These are phyloP conservation scores for Claviceps humidiphila DNA, from an alignment of 2,329 filamentous ascomycete species.

Conservation along the genomic window DNA sequence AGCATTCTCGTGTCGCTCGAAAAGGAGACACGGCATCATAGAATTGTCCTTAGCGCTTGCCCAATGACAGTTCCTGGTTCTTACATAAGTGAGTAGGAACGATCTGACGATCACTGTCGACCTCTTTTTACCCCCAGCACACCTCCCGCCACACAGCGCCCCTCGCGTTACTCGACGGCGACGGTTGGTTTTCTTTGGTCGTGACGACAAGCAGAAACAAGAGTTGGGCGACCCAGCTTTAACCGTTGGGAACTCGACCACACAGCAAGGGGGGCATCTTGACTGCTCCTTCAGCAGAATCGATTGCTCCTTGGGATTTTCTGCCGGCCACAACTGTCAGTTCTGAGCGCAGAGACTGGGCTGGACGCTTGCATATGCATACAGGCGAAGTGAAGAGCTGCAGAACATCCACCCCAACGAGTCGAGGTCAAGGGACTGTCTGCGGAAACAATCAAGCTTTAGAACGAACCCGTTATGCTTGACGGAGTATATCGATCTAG, in stretches of 20 bases:
- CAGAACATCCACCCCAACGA: background rate
- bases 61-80: background rate
- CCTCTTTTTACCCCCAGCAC: background rate
- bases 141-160: background rate
- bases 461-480: background rate
- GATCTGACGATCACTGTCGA: background rate
- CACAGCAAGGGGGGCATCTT: background rate
- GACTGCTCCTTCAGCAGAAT: background rate
- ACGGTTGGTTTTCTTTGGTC: background rate
- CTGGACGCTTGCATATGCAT: slow-evolving; percentile 1
- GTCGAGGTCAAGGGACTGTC: background rate
- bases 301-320: background rate
- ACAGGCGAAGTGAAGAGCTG: slow-evolving; percentile 1
- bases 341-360: slow-evolving; percentile 1
- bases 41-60: background rate
- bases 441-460: background rate
- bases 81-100: background rate
- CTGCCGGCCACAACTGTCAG: background rate
- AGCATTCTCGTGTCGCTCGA: background rate
- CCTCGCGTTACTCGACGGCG: background rate
- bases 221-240: background rate
- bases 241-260: background rate
- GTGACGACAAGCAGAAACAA: background rate
- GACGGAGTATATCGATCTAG: background rate
- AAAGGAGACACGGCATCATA: background rate